Percentiles rank a stretch among this genome's conserved stretches.
These are phyloP conservation scores for Verticillium zaregamsianum DNA, from an alignment of 2,329 filamentous ascomycete genomes.

Conservation along the genomic window DNA sequence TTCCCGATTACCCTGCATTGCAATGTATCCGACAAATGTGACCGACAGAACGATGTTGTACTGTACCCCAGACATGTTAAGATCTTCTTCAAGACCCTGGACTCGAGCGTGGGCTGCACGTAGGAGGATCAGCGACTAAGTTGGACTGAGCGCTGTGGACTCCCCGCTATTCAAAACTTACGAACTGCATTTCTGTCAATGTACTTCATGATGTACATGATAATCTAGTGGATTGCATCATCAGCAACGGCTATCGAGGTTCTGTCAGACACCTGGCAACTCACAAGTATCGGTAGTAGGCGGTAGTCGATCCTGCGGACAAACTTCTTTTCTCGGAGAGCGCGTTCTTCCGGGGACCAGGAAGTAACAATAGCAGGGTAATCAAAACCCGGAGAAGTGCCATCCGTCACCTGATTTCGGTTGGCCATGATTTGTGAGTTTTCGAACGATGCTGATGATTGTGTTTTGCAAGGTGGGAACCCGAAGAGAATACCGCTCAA, in stretches of 20 bases:
- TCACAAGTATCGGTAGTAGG: slow-evolving; percentile 52
- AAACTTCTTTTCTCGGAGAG: slow-evolving; percentile 43
- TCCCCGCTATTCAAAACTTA: too few species aligned
- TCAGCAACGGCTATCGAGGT: neutral
- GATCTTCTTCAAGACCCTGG: slow-evolving; percentile 37
- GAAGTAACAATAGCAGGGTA: slow-evolving; percentile 15
- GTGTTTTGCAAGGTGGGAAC: too few species aligned
- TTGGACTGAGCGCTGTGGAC: too few species aligned
- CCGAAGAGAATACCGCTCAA: too few species aligned
- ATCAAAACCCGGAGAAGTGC: slow-evolving; percentile 3
- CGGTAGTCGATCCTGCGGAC: slow-evolving; percentile 54
- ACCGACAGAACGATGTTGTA: slow-evolving; percentile 31
- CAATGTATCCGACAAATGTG: slow-evolving; percentile 30
- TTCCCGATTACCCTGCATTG: slow-evolving; percentile 19
- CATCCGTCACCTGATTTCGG: too few species aligned
- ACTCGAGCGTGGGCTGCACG: slow-evolving; percentile 27
- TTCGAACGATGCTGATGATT: too few species aligned
- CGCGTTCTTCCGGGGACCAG: slow-evolving; percentile 31
- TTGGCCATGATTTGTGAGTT: too few species aligned
- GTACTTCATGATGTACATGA: slow-evolving; percentile 63
- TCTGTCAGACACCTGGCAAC: neutral
- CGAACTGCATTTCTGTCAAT: slow-evolving; percentile 32
- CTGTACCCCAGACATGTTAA: slow-evolving; percentile 30
- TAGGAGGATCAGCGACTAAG: neutral
- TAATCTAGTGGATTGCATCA: neutral